These are phyloP conservation scores for Mycena rebaudengoi DNA, from an alignment of 768 basidiomycete species.

Conservation along the genomic window DNA sequence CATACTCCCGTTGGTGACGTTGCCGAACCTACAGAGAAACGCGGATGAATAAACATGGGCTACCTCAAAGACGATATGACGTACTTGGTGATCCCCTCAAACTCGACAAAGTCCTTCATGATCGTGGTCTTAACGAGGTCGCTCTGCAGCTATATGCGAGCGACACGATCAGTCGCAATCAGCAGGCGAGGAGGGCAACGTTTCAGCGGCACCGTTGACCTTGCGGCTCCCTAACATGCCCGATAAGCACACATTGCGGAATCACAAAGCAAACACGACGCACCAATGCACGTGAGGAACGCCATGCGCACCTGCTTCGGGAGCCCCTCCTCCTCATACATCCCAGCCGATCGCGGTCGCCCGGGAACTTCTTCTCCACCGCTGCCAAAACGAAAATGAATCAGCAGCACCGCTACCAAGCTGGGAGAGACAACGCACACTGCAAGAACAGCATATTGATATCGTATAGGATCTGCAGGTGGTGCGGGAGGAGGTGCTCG, in stretches of 20 bases:
- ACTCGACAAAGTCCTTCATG: constrained; percentile 90
- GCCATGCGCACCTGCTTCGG: no score
- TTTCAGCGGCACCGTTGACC: constrained; percentile 96
- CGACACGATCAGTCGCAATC: no score
- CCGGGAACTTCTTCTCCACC: constrained; percentile 88
- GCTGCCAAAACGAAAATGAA: constrained; percentile 45
- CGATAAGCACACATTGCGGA: no score
- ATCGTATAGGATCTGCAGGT: constrained; percentile 92
- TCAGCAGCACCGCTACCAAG: neutral
- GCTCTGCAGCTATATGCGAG: constrained; percentile 91
- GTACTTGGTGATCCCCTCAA: constrained; percentile 79
- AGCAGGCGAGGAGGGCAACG: neutral
- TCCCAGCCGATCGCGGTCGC: no score
- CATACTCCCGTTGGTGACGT: constrained; percentile 85
- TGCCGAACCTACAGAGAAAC: no score
- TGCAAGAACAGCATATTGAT: constrained; percentile 74
- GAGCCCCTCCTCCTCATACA: no score
- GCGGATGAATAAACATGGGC: no score
- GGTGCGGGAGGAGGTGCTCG: constrained; percentile 84
- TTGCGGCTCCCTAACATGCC: constrained; percentile 82
- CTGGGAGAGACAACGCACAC: constrained; percentile 47
- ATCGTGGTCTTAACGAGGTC: constrained; percentile 86
- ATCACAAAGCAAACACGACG: no score
- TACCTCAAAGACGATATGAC: constrained; percentile 42
- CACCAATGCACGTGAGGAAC: constrained; percentile 89